Evolutionary conservation across 768 basidiomycete genomes (phyloP).

Genomic region (Coprinopsis cinerea): DNA sequence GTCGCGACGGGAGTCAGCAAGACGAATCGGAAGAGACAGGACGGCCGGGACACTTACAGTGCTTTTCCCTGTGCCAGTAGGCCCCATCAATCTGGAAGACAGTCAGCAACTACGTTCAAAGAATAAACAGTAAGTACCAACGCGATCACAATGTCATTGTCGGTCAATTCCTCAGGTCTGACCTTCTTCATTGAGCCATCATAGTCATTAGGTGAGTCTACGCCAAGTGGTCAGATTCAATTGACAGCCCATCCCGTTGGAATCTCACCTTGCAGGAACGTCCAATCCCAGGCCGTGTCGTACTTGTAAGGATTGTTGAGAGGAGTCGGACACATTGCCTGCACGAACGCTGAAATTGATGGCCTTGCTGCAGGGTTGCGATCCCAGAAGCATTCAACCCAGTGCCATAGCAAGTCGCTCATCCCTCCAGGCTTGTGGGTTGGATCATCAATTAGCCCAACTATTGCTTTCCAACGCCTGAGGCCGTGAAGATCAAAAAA

Average conservation of each 20-base stretch:
- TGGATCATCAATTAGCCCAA: background rate
- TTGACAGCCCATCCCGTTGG: background rate
- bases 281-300: background rate
- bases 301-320: background rate
- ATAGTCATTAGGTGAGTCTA: background rate
- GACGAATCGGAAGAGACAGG: background rate
- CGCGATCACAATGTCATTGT: background rate
- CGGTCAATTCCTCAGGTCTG: background rate
- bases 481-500: background rate
- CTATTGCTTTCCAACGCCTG: background rate
- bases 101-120: background rate
- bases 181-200: background rate
- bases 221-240: background rate
- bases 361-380: background rate
- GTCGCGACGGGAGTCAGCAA: background rate
- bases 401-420: background rate
- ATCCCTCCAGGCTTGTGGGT: background rate
- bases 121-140: background rate
- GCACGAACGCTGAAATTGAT: background rate
- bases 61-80: slow-evolving; percentile 25
- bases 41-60: slow-evolving; percentile 14
- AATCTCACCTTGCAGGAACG: background rate
- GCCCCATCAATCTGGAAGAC: slow-evolving; percentile 21
- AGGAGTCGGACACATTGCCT: background rate
- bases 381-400: background rate